Percentiles rank a stretch among this genome's conserved stretches.
Conservation (phyloP, 768 basidiomycete genomes). For the Macrolepiota fuliginosa region DNA sequence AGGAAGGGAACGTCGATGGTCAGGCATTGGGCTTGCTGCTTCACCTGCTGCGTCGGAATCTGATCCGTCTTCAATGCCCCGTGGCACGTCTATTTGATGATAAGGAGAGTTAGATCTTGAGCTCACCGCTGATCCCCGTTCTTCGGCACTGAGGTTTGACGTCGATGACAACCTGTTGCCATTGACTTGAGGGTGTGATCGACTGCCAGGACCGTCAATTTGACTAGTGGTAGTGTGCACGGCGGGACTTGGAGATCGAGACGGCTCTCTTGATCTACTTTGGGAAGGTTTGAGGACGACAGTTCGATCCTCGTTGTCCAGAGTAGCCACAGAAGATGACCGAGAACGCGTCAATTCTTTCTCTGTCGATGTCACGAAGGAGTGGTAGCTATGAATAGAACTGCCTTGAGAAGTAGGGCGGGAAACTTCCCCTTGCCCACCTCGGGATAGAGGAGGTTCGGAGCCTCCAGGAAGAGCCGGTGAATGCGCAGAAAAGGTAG, state of each 20-base stretch:
- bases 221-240: neutral
- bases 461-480: slow-evolving; percentile 21
- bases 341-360: slow-evolving; percentile 26
- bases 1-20: slow-evolving; percentile 23
- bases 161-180: slow-evolving; percentile 24
- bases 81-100: slow-evolving; percentile 68
- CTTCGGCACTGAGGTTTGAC: slow-evolving; percentile 29
- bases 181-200: slow-evolving; percentile 1
- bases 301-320: slow-evolving; percentile 40
- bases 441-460: neutral
- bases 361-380: slow-evolving; percentile 20
- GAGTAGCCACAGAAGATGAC: slow-evolving; percentile 33
- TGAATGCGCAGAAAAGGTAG: slow-evolving; percentile 25
- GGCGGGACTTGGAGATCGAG: slow-evolving; percentile 16
- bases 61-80: slow-evolving; percentile 69
- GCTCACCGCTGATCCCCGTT: slow-evolving; percentile 28
- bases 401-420: slow-evolving; percentile 30
- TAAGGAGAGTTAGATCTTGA: slow-evolving; percentile 58
- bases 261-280: slow-evolving; percentile 14
- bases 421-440: slow-evolving; percentile 13
- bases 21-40: slow-evolving; percentile 22
- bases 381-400: slow-evolving; percentile 25
- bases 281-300: slow-evolving; percentile 34
- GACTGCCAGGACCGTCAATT: neutral
- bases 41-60: slow-evolving; percentile 66